phyloP scores from a whole-genome alignment of 192 early-diverging fungal genomes.

The Backusella tarrabulga region DNA sequence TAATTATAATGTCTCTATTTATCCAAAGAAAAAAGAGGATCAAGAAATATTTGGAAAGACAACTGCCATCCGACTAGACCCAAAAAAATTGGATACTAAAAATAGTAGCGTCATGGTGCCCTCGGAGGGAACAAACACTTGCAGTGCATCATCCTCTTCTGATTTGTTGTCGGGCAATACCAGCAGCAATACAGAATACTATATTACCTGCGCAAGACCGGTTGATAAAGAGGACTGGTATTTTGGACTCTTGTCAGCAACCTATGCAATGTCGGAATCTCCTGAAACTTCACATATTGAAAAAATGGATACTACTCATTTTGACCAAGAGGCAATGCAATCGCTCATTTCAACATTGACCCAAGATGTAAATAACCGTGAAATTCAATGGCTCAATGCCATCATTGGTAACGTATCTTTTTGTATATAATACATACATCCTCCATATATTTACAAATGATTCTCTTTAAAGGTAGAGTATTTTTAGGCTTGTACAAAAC shows the following conservation, averaged over 20 bases:
- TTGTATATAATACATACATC: no score
- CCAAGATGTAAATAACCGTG: slow-evolving; percentile 48
- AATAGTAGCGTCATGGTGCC: background rate
- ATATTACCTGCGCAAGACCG: slow-evolving; percentile 54
- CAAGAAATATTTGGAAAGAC: slow-evolving; percentile 58
- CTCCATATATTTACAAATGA: no score
- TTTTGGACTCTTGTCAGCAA: slow-evolving; percentile 72
- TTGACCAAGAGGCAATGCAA: slow-evolving; percentile 41
- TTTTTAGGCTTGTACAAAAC: slow-evolving; percentile 78
- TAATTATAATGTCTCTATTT: slow-evolving; percentile 61
- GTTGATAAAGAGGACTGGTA: slow-evolving; percentile 89
- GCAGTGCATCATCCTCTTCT: background rate
- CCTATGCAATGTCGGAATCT: slow-evolving; percentile 54
- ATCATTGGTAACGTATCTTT: slow-evolving; percentile 45
- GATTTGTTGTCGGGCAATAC: background rate
- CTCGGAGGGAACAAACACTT: background rate
- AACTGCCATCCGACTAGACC: slow-evolving; percentile 45
- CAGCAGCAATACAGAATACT: slow-evolving; percentile 30
- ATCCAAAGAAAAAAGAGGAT: slow-evolving; percentile 50
- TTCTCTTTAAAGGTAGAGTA: slow-evolving; percentile 42
- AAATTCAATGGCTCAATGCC: slow-evolving; percentile 82
- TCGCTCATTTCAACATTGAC: slow-evolving; percentile 42
- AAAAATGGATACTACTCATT: slow-evolving; percentile 34
- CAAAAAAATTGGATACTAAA: slow-evolving; percentile 21
- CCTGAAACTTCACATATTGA: background rate